Evolutionary conservation across 2,329 filamentous ascomycete genomes (phyloP), one percentile per base, ranked within the genome.

Genomic region (Aspergillus caelatus): DNA sequence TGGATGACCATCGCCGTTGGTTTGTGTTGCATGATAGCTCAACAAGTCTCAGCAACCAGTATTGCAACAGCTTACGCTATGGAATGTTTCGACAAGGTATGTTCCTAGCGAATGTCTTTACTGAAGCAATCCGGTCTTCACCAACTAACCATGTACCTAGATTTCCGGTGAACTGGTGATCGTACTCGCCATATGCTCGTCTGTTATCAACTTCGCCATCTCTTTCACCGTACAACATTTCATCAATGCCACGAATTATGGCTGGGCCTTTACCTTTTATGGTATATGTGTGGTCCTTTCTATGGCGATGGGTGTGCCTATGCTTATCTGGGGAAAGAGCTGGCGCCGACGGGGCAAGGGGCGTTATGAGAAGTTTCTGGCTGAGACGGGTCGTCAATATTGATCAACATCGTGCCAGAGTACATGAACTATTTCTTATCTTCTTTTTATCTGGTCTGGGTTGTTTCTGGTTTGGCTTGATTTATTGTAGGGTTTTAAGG

Each of bases 31-130:
- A 76, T 80, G 74, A 79, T 80, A 55, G 76, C 78, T 8, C 77
- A 80, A 43, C 78, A 80, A 63, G 78, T 81, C 5, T 74, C 72
- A 2, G 74, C 77, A 11, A 78, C 76, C 21, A 77, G 73, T 57
- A 74, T 79, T 41, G 77, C 78, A 3, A 80, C 77, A 2, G 74
- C 77, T 1, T 80, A 80, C 68, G 77, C 77, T 2, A 79, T 80
- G 77, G 78, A 80, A 58, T 79, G 76, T 58, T 79, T 79, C 52
- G 72, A 75, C 30, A 73, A 72, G 56, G 74, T 76, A 64, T 60
- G 70, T 63, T 63, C 19, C 34, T 6, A 11, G 12, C 32, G 4
- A 4, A 8, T 12, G 4, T 7, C 21, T 21, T 32, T 14, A n/a
- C 8, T 9, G 39, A n/a, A 7, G 7, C 39, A 3, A n/a, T 21